These are phyloP conservation scores for Cochlearia excelsa DNA, from an alignment of 345 rosid species.

Conservation along the genomic window DNA sequence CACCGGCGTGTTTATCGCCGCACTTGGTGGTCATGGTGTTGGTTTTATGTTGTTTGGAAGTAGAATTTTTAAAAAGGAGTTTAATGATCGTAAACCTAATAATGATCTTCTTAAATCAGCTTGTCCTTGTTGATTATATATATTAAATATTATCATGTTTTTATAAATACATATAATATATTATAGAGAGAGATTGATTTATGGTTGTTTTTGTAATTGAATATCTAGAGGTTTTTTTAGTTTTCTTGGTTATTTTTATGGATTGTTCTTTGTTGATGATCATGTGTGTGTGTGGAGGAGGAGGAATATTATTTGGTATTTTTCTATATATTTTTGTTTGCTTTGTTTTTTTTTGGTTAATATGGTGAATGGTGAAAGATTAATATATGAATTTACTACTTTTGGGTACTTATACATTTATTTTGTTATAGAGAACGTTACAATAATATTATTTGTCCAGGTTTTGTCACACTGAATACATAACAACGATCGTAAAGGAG, in stretches of 20 bases:
- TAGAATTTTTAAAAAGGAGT: slow-evolving; percentile 29
- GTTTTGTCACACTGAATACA: too few relatives aligned
- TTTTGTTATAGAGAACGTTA: too few relatives aligned
- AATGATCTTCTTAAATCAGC: slow-evolving; percentile 25
- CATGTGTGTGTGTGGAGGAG: slow-evolving; percentile 3
- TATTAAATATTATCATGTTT: too few relatives aligned
- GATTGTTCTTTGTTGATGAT: slow-evolving; percentile 22
- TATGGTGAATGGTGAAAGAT: not conserved
- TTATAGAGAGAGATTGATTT: slow-evolving; percentile 12
- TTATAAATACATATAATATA: not conserved
- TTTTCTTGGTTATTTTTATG: slow-evolving; percentile 21
- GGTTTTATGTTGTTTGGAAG: slow-evolving; percentile 66
- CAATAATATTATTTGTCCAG: too few relatives aligned
- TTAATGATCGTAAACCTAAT: slow-evolving; percentile 19
- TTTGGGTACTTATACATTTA: too few relatives aligned
- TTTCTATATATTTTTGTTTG: not conserved
- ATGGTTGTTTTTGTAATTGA: not conserved
- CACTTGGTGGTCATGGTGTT: slow-evolving; percentile 62
- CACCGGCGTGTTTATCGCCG: slow-evolving; percentile 67
- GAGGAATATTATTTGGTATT: slow-evolving; percentile 7
- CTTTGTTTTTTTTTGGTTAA: not conserved
- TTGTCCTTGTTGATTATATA: slow-evolving; percentile 26
- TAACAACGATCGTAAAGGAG: too few relatives aligned
- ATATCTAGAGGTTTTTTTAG: slow-evolving; percentile 11
- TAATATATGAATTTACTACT: slow-evolving; percentile 1